Base-by-base conservation (phyloP, 2,329 filamentous ascomycete genomes). In the Botryotinia convoluta region DNA sequence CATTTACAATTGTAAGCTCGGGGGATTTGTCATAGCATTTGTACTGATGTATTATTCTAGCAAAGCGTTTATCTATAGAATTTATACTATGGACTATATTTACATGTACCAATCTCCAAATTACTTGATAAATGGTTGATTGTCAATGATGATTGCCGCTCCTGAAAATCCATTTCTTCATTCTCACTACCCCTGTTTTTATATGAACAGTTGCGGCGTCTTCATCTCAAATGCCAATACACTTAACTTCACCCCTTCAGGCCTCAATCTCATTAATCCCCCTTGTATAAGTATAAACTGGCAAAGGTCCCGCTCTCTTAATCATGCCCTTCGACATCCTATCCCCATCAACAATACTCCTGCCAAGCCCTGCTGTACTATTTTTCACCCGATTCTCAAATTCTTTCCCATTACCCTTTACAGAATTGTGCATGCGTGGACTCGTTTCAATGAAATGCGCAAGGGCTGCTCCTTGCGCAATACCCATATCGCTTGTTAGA, bases 61-160 rank as follows among this genome's bases (percentile, higher is more conserved):
- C 35, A 69, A 48, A 32, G 61, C 48, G 42, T 72, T 61, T 69
- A 69, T 59, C 60, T n/a, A 72, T 72, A 72, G 26, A 72, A 45
- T 61, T 68, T 45, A 69, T 37, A 32, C 60, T 32, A 69, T 61
- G 42, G 62, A 69, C 37, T 59, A 5, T 20, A 32, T 42, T 32
- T 44, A 35, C 29, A 57, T 42, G 9, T 57, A 42, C 4, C 29
- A 57, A 42, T 22, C 8, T 4, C 18, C 6, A 54, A 29, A 32
- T 26, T 18, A 42, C 4, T 32, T 20, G 2, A 39, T n/a, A 20
- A 42, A 45, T 48, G 60, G 22, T 39, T 16, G 16, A 62, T 16
- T 16, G 12, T 42, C 6, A 39, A 18, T 62, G 37, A n/a, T 29
- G 39, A 12, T 22, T 63, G 26, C 37, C 18, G 20, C 18, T 14